Percentiles rank a stretch among this genome's conserved stretches.
phyloP scores from a whole-genome alignment of 78 protist genomes.

The Neovahlkampfia damariscottae region DNA sequence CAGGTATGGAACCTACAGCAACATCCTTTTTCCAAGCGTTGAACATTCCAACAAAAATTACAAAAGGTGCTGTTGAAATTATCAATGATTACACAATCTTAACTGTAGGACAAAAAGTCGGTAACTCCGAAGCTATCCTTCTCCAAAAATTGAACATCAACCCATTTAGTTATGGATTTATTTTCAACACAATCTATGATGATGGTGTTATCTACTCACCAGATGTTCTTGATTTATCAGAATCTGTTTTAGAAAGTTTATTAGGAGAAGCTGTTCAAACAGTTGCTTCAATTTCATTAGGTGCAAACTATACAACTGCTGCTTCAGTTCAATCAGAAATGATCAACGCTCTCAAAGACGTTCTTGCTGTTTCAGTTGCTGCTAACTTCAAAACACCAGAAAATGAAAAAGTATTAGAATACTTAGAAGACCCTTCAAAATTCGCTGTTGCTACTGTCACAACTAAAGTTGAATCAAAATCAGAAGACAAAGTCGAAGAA shows the following conservation, averaged over 20 bases:
- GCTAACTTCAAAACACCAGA: slow-evolving; percentile 68
- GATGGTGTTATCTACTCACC: slow-evolving; percentile 76
- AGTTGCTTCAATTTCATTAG: slow-evolving; percentile 86
- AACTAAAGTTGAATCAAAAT: slow-evolving; percentile 39
- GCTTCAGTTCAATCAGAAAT: slow-evolving; percentile 89
- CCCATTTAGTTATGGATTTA: slow-evolving; percentile 95
- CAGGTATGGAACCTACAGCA: slow-evolving; percentile 95
- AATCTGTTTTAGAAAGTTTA: slow-evolving; percentile 50
- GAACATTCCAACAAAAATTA: slow-evolving; percentile 95
- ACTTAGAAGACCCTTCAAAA: slow-evolving; percentile 41
- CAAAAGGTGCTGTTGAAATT: slow-evolving; percentile 92
- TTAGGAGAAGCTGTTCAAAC: slow-evolving; percentile 49
- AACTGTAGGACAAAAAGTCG: slow-evolving; percentile 84
- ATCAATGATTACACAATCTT: slow-evolving; percentile 71
- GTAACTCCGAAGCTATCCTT: slow-evolving; percentile 91
- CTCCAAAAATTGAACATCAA: slow-evolving; percentile 88
- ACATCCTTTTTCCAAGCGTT: slow-evolving; percentile 98
- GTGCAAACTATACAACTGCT: slow-evolving; percentile 68
- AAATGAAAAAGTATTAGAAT: slow-evolving; percentile 59
- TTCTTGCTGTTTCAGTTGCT: slow-evolving; percentile 81
- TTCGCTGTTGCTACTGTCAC: slow-evolving; percentile 42
- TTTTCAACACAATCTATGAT: slow-evolving; percentile 67
- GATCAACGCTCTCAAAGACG: slow-evolving; percentile 83
- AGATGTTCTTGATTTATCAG: slow-evolving; percentile 76
- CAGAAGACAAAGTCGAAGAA: slow-evolving; percentile 43